phyloP scores from a whole-genome alignment of 208 protist genomes.

The Acanthamoeba healyi region DNA sequence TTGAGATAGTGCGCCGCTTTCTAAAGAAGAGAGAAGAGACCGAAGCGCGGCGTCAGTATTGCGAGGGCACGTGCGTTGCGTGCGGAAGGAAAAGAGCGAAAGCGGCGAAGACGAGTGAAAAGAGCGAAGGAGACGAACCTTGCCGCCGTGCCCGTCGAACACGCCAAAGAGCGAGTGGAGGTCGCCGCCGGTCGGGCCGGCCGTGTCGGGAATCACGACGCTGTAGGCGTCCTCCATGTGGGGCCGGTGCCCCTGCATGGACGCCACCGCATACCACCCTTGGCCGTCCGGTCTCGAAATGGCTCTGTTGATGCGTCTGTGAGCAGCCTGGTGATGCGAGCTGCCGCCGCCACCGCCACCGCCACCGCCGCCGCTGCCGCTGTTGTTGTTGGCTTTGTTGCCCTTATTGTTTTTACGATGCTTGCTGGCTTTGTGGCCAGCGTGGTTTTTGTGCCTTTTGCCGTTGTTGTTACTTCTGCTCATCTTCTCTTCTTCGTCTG shows the following conservation, averaged over 20 bases:
- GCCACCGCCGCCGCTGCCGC: too few species aligned
- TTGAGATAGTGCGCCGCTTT: slow-evolving; percentile 4
- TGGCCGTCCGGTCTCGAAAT: background rate
- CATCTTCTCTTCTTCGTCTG: background rate
- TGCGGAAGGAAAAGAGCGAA: background rate
- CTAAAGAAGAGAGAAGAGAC: background rate
- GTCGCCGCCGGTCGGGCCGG: background rate
- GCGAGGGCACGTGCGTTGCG: background rate
- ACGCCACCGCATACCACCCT: background rate
- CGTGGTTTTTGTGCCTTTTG: slow-evolving; percentile 50
- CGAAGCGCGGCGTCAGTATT: background rate
- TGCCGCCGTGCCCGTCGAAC: slow-evolving; percentile 46
- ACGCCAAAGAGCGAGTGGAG: slow-evolving; percentile 40
- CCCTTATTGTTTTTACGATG: slow-evolving; percentile 52
- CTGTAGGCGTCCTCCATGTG: slow-evolving; percentile 56
- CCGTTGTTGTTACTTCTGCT: slow-evolving; percentile 44
- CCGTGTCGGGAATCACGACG: slow-evolving; percentile 1
- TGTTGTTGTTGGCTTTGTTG: slow-evolving; percentile 14
- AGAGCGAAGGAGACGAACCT: background rate
- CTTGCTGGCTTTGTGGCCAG: slow-evolving; percentile 52
- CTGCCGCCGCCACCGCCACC: too few species aligned
- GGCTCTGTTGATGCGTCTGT: slow-evolving; percentile 7
- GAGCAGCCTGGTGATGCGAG: background rate
- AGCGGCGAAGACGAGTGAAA: background rate
- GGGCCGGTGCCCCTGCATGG: slow-evolving; percentile 35